Evolutionary conservation across 805 yeast genomes (phyloP), one percentile per base, ranked within the genome.

Genomic region (Myxozyma sirexii): DNA sequence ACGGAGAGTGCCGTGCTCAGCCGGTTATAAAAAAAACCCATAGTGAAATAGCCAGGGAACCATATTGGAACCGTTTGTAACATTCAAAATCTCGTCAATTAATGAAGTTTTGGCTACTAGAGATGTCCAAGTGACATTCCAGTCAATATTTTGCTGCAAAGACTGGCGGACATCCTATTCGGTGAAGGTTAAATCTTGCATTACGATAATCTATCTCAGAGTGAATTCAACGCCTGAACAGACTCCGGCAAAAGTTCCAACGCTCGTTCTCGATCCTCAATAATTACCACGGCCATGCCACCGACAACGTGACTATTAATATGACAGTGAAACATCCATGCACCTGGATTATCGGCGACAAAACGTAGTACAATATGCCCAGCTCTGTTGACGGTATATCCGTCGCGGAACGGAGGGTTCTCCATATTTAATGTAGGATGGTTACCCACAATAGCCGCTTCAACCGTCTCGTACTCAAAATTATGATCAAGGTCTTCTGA

Each of bases 311-410:
- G 53, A 5, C 33, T 21, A n/a, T 54, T 54, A 12, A 54, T 77
- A 76, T 41, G 57, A 73, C 97, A 91, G 71, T 91, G 97, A 84
- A 91, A 87, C 65, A 86, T 82, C 97, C 97, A 91, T 26, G 90
- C 86, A 60, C 97, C 97, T 2, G 97, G 97, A 69, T 91, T 90
- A 69, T 87, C 83, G 12, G 96, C 90, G 67, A 76, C 80, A 73
- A 89, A 89, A 66, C 97, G 77, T 31, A 73, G 44, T 2, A 54
- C 52, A 13, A 24, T 23, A 17, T 54, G 57, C 2, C 57, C 57
- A 19, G 38, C 39, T 4, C 29, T 13, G 13, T 23, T n/a, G 33
- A 38, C 31, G 12, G 38, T 29, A 24, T 39, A 54, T n/a, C 38
- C 43, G 52, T 54, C 57, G 10, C 57, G 52, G 29, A 37, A 47